Evolutionary conservation across 441 rosid genomes (phyloP), one percentile per base, ranked within the genome.

Genomic region (Croton laevigatus): DNA sequence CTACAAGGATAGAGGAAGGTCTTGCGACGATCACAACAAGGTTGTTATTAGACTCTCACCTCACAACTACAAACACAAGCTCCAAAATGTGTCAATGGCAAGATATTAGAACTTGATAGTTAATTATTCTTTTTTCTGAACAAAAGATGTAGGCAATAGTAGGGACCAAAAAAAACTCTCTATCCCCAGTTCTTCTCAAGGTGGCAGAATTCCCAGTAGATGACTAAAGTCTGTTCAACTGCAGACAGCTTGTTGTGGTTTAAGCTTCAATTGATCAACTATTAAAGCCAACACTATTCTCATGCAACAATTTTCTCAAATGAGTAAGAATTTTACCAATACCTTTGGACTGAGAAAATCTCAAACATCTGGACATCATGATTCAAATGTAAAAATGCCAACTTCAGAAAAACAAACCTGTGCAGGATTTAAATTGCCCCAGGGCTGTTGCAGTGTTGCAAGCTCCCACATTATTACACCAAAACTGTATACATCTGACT

Each of bases 401-500:
- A 62, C 48, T 79, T 58, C 70, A 72, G 65, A 62, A 63, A 27
- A 36, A 71, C 87, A 82, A 71, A 93, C 99, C 96, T 96, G 99
- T 27, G 97, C 94, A 40, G 99, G 94, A 78, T 93, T 96, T 81
- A 93, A 79, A 72, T 84, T 91, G 79, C 89, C 68, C 98, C 99
- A 96, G 2, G 99, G 99, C 74, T 87, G 98, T 60, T 90, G 97
- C 84, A 96, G 74, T 53, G 99, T 93, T 44, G 93, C 88, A 78
- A 96, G 87, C 82, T 96, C 99, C 99, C 99, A 96, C 79, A 96
- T 76, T 75, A 96, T 96, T 34, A 96, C 86, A 61, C 98, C 99
- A 75, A 93, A 96, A 79, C 99, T 96, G 85, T 96, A 96, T 48
- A 96, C 83, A 54, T 96, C 99, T 19, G 99, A 90, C 79, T 96